These are phyloP conservation scores for Leccinum rimulosum DNA, from an alignment of 768 basidiomycete species.

Conservation along the genomic window DNA sequence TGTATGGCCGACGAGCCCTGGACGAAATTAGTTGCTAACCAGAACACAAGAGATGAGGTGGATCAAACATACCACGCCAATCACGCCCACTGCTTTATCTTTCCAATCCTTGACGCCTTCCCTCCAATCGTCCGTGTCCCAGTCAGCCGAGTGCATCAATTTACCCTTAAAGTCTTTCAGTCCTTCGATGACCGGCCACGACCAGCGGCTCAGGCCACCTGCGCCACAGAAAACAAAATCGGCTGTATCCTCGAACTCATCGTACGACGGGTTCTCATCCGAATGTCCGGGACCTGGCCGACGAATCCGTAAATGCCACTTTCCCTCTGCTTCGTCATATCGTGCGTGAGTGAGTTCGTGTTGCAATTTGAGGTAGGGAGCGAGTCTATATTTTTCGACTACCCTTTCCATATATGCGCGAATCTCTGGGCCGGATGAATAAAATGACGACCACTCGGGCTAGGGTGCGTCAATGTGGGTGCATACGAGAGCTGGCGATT, in stretches of 20 bases:
- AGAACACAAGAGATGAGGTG: no score
- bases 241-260: slow-evolving; percentile 10
- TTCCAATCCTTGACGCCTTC: no score
- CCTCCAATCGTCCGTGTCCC: no score
- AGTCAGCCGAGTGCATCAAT: no score
- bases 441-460: slow-evolving; percentile 54
- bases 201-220: not conserved
- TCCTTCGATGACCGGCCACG: not conserved
- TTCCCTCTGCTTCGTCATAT: slow-evolving; percentile 49
- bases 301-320: slow-evolving; percentile 55
- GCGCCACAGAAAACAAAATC: not conserved
- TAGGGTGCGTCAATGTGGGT: not conserved
- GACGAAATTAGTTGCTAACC: no score
- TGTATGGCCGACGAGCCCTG: no score
- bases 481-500: not conserved
- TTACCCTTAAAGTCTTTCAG: no score
- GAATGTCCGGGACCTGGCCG: slow-evolving; percentile 22
- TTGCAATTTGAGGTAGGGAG: slow-evolving; percentile 50
- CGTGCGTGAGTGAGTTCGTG: slow-evolving; percentile 52
- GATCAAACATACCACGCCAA: no score
- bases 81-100: no score
- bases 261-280: slow-evolving; percentile 21
- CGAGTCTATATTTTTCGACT: slow-evolving; percentile 57
- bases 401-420: slow-evolving; percentile 49
- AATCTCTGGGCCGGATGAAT: slow-evolving; percentile 60